These are phyloP conservation scores for Chloropicon primus DNA, from an alignment of 139 green algal species.

Conservation along the genomic window DNA sequence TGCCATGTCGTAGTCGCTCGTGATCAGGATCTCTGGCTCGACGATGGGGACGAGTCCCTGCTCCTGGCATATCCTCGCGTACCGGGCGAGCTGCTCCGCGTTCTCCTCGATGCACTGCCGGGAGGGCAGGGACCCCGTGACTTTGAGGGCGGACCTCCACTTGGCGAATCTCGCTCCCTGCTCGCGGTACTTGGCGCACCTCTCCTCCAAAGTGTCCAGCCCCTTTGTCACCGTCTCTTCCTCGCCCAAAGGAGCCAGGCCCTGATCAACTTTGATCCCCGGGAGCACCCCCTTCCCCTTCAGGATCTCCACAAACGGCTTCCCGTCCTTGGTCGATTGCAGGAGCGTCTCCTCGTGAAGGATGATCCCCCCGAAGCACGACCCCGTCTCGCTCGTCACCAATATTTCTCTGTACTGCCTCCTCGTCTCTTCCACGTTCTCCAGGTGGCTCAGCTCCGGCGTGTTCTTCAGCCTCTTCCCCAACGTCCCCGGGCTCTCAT, in stretches of 20 bases:
- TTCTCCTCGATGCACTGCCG: conserved; percentile 70
- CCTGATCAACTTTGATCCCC: conserved; percentile 95
- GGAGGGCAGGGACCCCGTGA: conserved; percentile 62
- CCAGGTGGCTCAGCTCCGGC: background rate
- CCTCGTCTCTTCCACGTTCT: background rate
- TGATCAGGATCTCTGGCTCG: conserved; percentile 96
- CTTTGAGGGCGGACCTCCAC: conserved; percentile 87
- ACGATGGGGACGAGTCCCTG: conserved; percentile 92
- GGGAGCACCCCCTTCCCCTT: conserved; percentile 53
- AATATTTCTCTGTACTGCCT: background rate
- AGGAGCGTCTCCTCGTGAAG: conserved; percentile 87
- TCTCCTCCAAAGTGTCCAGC: conserved; percentile 83
- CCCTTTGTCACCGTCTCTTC: conserved; percentile 88
- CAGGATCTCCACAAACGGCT: conserved; percentile 58
- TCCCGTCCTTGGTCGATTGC: conserved; percentile 61
- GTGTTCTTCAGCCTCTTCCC: conserved; percentile 40
- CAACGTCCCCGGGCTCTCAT: conserved; percentile 53
- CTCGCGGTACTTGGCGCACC: conserved; percentile 96
- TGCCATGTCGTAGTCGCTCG: conserved; percentile 76
- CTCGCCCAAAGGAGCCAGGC: conserved; percentile 75
- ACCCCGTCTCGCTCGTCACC: background rate
- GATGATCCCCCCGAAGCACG: conserved; percentile 48
- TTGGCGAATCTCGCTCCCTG: conserved; percentile 91
- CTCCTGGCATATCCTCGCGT: conserved; percentile 88
- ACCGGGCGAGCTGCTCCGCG: conserved; percentile 94